Base-by-base conservation (phyloP, 1,139 yeast genomes). In the Candida dubliniensis region DNA sequence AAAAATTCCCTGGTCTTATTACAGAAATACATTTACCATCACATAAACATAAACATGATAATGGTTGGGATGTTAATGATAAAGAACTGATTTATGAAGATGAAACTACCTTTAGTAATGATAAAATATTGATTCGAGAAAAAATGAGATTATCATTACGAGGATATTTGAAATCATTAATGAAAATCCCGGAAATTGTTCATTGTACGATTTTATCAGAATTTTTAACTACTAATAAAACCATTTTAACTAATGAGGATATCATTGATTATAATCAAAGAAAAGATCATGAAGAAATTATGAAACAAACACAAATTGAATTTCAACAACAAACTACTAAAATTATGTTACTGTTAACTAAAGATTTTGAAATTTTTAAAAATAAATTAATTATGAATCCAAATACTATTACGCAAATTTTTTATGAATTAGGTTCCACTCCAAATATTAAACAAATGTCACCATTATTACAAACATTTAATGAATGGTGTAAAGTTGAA, bases 401-500 rank as follows among this genome's bases (percentile, higher is more conserved):
- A 0, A 63, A 67, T 30, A 68, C 75, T 2, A 59, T 84, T 31
- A 66, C 71, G 8, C 64, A 69, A 24, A 58, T 86, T n/a, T 84
- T 86, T 52, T 56, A 69, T 36, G 96, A 88, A 55, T 69, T 91
- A 31, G 84, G 85, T 37, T 62, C 64, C 1, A 75, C 81, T 36
- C 63, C 71, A 0, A 69, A 69, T 15, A 74, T 87, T n/a, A 66
- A 67, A 24, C 79, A 84, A n/a, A 69, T 89, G 43, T 80, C 93
- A 2, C 84, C 87, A 1, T 71, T 85, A 40, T 69, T 90, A 42
- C 73, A 73, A 50, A 78, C 87, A 37, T 85, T 90, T 50, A 73
- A 88, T 36, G 88, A 87, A 50, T 85, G 96, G 89, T 79, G 85
- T 50, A 81, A 87, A 47, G 77, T 90, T 18, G 95, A 90, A 58